These are phyloP conservation scores for Solanum dulcamara DNA, from an alignment of 257 asterid species.

Conservation along the genomic window DNA sequence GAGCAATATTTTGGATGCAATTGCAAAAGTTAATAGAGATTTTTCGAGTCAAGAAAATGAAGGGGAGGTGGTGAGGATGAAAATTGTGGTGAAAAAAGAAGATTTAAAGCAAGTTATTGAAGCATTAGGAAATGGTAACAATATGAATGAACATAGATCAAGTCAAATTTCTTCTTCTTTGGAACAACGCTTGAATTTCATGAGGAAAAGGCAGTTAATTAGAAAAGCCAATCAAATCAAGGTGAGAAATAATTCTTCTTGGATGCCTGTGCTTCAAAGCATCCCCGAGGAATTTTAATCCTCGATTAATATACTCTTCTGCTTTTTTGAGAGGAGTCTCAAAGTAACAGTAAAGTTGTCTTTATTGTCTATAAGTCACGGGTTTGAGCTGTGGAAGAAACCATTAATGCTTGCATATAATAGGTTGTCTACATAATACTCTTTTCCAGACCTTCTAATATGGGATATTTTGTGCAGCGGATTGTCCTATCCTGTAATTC, in stretches of 20 bases:
- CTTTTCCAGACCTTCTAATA: neutral
- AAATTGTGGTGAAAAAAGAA: neutral
- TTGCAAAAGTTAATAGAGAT: neutral
- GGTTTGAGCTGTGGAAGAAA: neutral
- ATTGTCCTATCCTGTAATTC: neutral
- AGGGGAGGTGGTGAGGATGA: neutral
- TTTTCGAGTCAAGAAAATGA: neutral
- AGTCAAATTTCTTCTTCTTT: neutral
- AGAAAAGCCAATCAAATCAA: neutral
- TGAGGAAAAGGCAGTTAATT: neutral
- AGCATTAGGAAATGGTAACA: neutral
- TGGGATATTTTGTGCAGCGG: neutral
- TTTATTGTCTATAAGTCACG: neutral
- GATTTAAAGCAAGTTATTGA: neutral
- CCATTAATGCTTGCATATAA: neutral
- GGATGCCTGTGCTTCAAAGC: neutral
- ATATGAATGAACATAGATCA: neutral
- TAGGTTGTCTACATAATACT: neutral
- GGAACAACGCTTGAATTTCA: neutral
- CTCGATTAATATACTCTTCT: neutral
- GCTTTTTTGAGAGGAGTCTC: neutral
- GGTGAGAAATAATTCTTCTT: neutral
- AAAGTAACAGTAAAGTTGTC: neutral
- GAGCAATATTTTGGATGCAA: neutral
- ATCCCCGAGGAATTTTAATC: neutral